Percentiles rank a stretch among this genome's conserved stretches.
Evolutionary conservation across 164 flowering plant genomes (phyloP).

Genomic region (Platanus orientalis): DNA sequence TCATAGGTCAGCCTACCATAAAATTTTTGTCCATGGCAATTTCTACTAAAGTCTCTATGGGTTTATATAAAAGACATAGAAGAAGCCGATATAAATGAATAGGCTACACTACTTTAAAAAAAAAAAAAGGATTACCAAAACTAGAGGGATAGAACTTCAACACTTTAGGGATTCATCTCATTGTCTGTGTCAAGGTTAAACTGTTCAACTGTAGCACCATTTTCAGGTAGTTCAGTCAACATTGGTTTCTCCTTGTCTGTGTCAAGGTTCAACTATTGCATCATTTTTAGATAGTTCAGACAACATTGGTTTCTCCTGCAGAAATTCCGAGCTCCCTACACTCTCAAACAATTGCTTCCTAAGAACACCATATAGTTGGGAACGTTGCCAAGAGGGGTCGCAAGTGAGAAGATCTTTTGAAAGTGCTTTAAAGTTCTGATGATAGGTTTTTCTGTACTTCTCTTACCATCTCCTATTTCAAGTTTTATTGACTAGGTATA

Average conservation of each 20-base stretch:
- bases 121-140: no score
- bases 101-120: no score
- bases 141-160: no score
- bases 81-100: no score
- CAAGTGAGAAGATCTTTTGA: constrained; percentile 45
- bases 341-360: constrained; percentile 70
- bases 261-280: constrained; percentile 1
- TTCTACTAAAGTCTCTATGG: no score
- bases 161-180: no score
- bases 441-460: not conserved
- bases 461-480: constrained; percentile 1
- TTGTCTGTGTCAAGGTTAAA: no score
- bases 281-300: constrained; percentile 16
- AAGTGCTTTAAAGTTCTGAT: not conserved
- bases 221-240: no score
- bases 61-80: no score
- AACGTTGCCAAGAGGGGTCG: constrained; percentile 68
- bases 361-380: constrained; percentile 47
- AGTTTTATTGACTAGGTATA: constrained; percentile 38
- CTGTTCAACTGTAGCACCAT: no score
- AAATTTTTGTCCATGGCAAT: no score
- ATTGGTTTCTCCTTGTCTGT: not conserved
- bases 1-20: no score
- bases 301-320: constrained; percentile 10
- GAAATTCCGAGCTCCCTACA: constrained; percentile 8